A percentile compares a stretch with the other conserved stretches of the same genome.
phyloP scores from a whole-genome alignment of 2,329 filamentous ascomycete genomes.

The Calonectria henricotiae region DNA sequence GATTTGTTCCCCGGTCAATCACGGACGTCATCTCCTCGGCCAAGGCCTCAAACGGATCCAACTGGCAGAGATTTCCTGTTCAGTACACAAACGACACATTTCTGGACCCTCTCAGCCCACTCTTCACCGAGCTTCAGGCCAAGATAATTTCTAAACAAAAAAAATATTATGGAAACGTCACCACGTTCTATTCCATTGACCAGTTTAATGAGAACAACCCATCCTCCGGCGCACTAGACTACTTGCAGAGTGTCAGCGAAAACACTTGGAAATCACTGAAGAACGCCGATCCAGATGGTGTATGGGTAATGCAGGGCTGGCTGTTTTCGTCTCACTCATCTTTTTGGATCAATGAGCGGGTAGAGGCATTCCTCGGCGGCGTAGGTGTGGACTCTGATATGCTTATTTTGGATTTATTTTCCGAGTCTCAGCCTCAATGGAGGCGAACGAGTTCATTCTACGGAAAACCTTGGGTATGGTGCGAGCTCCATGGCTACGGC shows the following conservation, averaged over 20 bases:
- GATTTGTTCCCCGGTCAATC: conserved; percentile 3
- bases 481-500: neutral
- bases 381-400: conserved; percentile 1
- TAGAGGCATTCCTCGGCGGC: neutral
- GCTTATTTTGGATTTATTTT: conserved; percentile 10
- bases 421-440: conserved; percentile 8
- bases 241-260: neutral
- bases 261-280: conserved; percentile 17
- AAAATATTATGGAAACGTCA: conserved; percentile 11
- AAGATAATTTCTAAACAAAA: conserved; percentile 5
- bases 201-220: conserved; percentile 12
- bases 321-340: conserved; percentile 11
- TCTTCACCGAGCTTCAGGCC: neutral
- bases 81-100: conserved; percentile 11
- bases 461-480: conserved; percentile 15
- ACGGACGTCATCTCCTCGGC: neutral
- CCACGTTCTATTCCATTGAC: conserved; percentile 9
- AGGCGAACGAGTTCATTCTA: conserved; percentile 6
- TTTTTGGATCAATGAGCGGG: conserved; percentile 5
- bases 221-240: neutral
- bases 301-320: conserved; percentile 15
- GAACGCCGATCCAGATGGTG: neutral
- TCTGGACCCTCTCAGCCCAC: neutral
- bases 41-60: conserved; percentile 3
- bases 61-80: conserved; percentile 3